Base-by-base conservation (phyloP, 768 basidiomycete species). In the Russula emetica region DNA sequence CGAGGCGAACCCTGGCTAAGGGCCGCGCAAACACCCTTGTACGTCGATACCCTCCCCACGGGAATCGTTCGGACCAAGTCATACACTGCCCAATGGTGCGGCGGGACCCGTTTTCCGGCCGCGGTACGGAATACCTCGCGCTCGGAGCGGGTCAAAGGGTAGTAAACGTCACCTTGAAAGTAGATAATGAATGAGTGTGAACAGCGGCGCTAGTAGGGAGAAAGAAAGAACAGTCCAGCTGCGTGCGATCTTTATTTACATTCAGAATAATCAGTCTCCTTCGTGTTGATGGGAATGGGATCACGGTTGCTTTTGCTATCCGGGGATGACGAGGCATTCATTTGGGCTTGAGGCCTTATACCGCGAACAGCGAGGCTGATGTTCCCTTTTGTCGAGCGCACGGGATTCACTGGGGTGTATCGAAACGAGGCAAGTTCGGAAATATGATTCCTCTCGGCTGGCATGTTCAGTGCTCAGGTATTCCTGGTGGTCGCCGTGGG, bases 1-100 rank as follows among this genome's bases (percentile, higher is more conserved):
- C 85, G 83, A 34, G 86, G 82, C 6, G 85, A 86, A 13, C 85
- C 85, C 32, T 67, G 60, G 1, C 84, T 82, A 3, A 84, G 73
- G 8, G 79, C 79, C 1, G 69, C 63, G 38, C 79, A 79, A 22
- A 87, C 75, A 10, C 62, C 61, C 20, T 69, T 69, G 55, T 69
- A 69, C 2, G 68, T 69, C 54, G 68, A 55, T 7, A 69, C 61
- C 22, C 58, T 68, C 1, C 68, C 63, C 24, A 44, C 54, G 2
- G 68, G 68, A 38, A 69, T 68, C 10, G 9, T 9, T 2, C 59
- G 50, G 18, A 62, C 40, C 14, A 64, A 44, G 49, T 69, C 68
- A 45, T 69, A 69, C 14, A 69, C 68, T 3, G 67, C 68, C 68
- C 68, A 69, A 45, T 69, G 68, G 45, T 69, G 68, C 14, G 65